Conservation (phyloP, 179 eudicot species). For the Beta lomatogona region DNA sequence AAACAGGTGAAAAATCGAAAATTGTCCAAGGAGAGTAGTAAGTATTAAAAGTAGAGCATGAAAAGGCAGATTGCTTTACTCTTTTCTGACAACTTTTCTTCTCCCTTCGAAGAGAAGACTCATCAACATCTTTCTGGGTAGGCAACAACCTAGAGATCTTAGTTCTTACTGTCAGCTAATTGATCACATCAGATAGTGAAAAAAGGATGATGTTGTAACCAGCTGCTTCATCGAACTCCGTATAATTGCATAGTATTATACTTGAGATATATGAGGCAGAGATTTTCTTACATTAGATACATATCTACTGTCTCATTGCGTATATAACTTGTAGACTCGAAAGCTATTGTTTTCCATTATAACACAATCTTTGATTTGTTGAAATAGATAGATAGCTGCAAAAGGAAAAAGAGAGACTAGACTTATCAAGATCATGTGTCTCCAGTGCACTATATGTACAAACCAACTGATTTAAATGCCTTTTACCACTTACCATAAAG, state of each 20-base stretch:
- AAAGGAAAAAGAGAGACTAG: not conserved
- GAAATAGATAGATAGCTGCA: not conserved
- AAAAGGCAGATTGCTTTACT: not conserved
- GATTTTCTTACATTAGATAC: not conserved
- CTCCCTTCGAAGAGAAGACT: not conserved
- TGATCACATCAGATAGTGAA: slow-evolving; percentile 10
- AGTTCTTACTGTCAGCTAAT: not conserved
- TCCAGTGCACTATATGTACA: not conserved
- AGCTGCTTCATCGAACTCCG: slow-evolving; percentile 5
- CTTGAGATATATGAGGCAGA: slow-evolving; percentile 7
- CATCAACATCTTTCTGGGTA: slow-evolving; percentile 1
- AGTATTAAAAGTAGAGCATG: slow-evolving; percentile 7
- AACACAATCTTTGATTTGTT: not conserved
- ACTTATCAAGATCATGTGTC: not conserved
- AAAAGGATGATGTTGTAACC: slow-evolving; percentile 10
- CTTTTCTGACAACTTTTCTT: not conserved
- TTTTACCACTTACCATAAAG: not conserved
- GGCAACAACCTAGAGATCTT: not conserved
- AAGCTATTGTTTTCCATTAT: no score
- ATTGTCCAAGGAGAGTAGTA: slow-evolving; percentile 10
- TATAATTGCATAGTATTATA: slow-evolving; percentile 17
- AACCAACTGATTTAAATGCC: not conserved
- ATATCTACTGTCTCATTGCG: not conserved
- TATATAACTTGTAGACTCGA: not conserved
- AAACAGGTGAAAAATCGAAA: slow-evolving; percentile 5